Base-by-base conservation (phyloP, 2,329 filamentous ascomycete species). In the Aspergillus sp. region DNA sequence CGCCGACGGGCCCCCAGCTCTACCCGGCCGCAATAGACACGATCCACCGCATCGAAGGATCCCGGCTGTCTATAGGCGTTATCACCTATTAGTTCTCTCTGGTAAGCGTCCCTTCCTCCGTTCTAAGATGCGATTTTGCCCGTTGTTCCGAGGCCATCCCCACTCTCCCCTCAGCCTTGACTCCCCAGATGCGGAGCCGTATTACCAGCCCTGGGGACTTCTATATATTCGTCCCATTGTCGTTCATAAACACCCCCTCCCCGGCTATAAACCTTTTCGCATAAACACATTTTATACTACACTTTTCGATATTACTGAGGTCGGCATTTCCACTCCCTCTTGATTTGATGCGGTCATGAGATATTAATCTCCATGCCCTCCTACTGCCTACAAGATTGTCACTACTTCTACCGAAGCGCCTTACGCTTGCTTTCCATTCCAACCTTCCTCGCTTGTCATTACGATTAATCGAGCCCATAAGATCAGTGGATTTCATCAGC, bases 351-450 rank as follows among this genome's bases (percentile, higher is more conserved):
- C 39, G 58, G 59, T 62, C 61, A 64, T 67, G 78, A 76, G 82
- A 80, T 82, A 80, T 54, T 54, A 34, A 66, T 64, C 58, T 65
- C 71, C 65, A 96, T 96, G 90, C 89, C 89, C 81, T 76, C 83
- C 68, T 93, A 91, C 76, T 96, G 81, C 76, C 80, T 90, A 57
- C 88, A 95, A 82, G 89, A 96, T 76, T 96, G 90, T 71, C 91
- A 96, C 74, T 96, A 96, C 79, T 96, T 96, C 79, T 95, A 90
- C 81, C 90, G 90, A 81, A 96, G 88, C 76, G 89, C 90, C 72
- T 80, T 96, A 78, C 90, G 90, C 81, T 88, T 92, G 72, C 81
- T 96, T 67, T 93, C 89, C 71, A 87, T 96, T 68, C 84, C 86
- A 78, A 96, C 90, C 67, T 84, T 80, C 69, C 85, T 96, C 75